A percentile compares a stretch with the other conserved stretches of the same genome.
Evolutionary conservation across 1,139 yeast genomes (phyloP).

Genomic region (Hemisphaericaspora xylofermentans): DNA sequence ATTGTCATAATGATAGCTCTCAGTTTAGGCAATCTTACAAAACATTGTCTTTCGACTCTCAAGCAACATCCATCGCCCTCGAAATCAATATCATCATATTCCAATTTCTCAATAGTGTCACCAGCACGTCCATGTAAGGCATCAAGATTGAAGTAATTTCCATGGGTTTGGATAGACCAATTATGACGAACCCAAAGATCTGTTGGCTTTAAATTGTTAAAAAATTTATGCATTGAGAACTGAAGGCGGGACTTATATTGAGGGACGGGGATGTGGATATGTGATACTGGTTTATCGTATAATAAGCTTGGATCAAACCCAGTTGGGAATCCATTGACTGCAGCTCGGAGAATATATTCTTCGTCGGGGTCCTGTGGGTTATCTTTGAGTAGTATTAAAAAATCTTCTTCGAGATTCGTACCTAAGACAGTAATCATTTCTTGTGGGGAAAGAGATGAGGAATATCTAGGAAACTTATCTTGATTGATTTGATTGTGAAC

Average conservation of each 20-base stretch:
- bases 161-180: conserved; percentile 44
- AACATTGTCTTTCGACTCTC: conserved; percentile 42
- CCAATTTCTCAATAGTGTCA: conserved; percentile 22
- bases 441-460: conserved; percentile 16
- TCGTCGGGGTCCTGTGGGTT: conserved; percentile 30
- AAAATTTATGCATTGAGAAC: conserved; percentile 39
- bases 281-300: conserved; percentile 36
- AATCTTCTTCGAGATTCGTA: conserved; percentile 41
- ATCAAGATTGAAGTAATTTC: conserved; percentile 25
- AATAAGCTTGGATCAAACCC: conserved; percentile 42
- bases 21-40: conserved; percentile 39
- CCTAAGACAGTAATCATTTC: conserved; percentile 27
- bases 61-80: conserved; percentile 32
- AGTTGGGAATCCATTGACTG: conserved; percentile 41
- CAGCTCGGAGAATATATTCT: conserved; percentile 38
- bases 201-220: conserved; percentile 33
- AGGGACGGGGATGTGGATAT: conserved; percentile 44
- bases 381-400: conserved; percentile 36
- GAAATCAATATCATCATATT: conserved; percentile 34
- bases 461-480: conserved; percentile 25
- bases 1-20: conserved; percentile 42
- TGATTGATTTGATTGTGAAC: conserved; percentile 29
- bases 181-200: conserved; percentile 43
- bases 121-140: conserved; percentile 37
- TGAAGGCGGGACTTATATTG: conserved; percentile 35